Base-by-base conservation (phyloP, 2,329 filamentous ascomycete genomes). In the Sordariomycetes sp. region DNA sequence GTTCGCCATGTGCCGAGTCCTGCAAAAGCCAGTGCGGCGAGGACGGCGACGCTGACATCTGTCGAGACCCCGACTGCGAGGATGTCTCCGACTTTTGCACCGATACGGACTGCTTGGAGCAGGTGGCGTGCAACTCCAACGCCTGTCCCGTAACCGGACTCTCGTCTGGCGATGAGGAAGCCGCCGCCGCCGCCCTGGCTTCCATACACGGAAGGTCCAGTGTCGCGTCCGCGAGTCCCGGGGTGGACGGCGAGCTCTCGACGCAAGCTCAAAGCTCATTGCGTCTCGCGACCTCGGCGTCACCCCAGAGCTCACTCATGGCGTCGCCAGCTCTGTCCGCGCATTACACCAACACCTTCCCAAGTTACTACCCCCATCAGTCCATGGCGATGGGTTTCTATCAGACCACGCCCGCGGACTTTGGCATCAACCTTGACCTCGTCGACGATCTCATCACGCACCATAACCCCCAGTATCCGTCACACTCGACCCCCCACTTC, bases 1-100 rank as follows among this genome's bases (percentile, higher is more conserved):
- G 63, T 59, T 70, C 68, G 20, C 63, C 67, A 13, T 73, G 71
- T 56, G 68, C 64, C 7, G 64, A 63, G 52, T 67, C 62, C 39
- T 72, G 70, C 53, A 62, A 64, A 45, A 69, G 67, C 60, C 63
- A 72, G 51, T 73, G 69, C 54, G 69, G 65, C 50, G 67, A 67
- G 5, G 62, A 60, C 24, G 64, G 64, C 25, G 64, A 64, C 22
- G 66, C 61, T 53, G 64, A 70, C 52, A 69, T 69, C 54, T 74
- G 72, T 58, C 66, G 67, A 32, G 68, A 71, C 56, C 64, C 66
- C 36, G 64, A 65, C 7, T 73, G 71, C 60, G 61, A 62, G 22
- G 61, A 59, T 25, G 62, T 66, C 32, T 64, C 68, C 17, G 68
- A 72, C 36, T 62, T 72, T 35, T 76, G 72, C 59, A 69, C 64